Percentiles rank a stretch among this genome's conserved stretches.
These are phyloP conservation scores for Penicillium pancosmium DNA, from an alignment of 495 filamentous ascomycete species.

Conservation along the genomic window DNA sequence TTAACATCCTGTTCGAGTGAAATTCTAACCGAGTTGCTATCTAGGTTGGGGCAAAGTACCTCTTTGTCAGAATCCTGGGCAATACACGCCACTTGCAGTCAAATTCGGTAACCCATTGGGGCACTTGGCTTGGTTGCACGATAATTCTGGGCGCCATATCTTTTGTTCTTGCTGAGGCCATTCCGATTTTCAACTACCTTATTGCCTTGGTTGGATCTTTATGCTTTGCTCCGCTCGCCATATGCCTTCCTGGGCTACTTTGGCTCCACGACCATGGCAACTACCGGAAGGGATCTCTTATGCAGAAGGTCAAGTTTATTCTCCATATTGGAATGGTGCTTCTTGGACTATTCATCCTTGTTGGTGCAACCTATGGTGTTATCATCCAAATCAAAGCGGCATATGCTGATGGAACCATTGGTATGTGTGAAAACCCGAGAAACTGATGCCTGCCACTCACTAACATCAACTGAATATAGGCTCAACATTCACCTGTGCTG, in stretches of 20 bases:
- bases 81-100: slow-evolving; percentile 55
- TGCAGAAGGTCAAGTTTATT: slow-evolving; percentile 6
- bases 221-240: slow-evolving; percentile 25
- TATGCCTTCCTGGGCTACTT: slow-evolving; percentile 41
- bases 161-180: slow-evolving; percentile 66
- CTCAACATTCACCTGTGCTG: slow-evolving; percentile 14
- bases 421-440: slow-evolving; percentile 11
- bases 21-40: neutral
- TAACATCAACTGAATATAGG: slow-evolving; percentile 6
- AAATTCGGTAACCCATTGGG: slow-evolving; percentile 43
- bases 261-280: slow-evolving; percentile 46
- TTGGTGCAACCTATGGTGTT: slow-evolving; percentile 27
- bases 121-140: slow-evolving; percentile 57
- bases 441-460: neutral
- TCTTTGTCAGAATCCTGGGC: slow-evolving; percentile 59
- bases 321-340: slow-evolving; percentile 5
- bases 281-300: slow-evolving; percentile 18
- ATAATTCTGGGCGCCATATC: slow-evolving; percentile 55
- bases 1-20: neutral
- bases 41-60: slow-evolving; percentile 54
- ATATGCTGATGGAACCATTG: slow-evolving; percentile 20
- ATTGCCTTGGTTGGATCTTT: slow-evolving; percentile 44
- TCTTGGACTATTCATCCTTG: slow-evolving; percentile 26
- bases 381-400: slow-evolving; percentile 20
- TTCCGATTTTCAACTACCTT: slow-evolving; percentile 68